Conservation (phyloP, 768 basidiomycete species). For the Trametes villosa region DNA sequence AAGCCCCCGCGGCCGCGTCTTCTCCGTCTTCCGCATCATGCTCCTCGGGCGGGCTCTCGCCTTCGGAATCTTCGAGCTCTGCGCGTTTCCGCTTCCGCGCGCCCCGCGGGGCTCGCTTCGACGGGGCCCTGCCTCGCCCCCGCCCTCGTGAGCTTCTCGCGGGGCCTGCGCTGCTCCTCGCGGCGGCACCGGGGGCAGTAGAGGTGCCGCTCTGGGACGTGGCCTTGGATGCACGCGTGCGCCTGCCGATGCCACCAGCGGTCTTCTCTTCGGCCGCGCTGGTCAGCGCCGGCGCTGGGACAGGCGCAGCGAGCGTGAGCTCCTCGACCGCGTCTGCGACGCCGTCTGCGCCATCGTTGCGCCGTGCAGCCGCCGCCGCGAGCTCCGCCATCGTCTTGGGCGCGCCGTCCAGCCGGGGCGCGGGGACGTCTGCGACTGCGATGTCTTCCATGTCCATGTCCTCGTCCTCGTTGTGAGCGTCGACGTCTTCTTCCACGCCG, state of each 20-base stretch:
- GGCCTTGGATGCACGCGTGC: conserved; percentile 6
- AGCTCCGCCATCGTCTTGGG: conserved; percentile 72
- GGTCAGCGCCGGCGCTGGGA: conserved; percentile 3
- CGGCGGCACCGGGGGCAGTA: background rate
- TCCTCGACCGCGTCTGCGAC: background rate
- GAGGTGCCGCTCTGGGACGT: conserved; percentile 19
- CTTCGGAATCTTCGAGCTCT: conserved; percentile 16
- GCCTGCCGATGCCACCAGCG: conserved; percentile 16
- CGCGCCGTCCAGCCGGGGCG: conserved; percentile 22
- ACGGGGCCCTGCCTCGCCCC: background rate
- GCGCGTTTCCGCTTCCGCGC: conserved; percentile 27
- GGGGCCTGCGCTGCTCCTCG: too few relatives aligned
- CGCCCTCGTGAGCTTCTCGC: too few relatives aligned
- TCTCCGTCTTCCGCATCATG: background rate
- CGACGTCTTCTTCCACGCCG: conserved; percentile 32
- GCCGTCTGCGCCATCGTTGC: background rate
- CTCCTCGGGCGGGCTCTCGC: background rate
- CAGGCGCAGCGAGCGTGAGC: background rate
- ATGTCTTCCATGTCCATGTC: conserved; percentile 35
- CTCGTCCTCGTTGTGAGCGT: conserved; percentile 35
- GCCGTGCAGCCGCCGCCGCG: conserved; percentile 48
- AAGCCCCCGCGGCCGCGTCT: background rate
- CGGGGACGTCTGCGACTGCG: background rate
- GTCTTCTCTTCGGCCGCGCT: conserved; percentile 22
- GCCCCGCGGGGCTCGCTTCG: conserved; percentile 17